These are phyloP conservation scores for Aspergillus indologenus DNA, from an alignment of 495 filamentous ascomycete genomes.

Conservation along the genomic window DNA sequence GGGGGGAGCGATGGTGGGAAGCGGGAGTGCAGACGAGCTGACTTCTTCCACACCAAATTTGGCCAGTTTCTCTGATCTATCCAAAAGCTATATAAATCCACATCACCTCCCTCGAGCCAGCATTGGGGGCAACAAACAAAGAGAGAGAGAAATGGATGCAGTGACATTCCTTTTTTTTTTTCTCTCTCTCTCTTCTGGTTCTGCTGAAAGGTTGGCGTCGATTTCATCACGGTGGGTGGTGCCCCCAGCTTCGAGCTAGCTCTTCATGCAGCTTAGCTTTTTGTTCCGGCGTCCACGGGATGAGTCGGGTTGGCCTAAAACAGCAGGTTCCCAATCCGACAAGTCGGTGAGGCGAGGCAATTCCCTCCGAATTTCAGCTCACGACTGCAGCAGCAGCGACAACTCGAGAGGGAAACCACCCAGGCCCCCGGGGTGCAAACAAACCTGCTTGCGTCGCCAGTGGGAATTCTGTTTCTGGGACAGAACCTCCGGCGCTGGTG, in stretches of 20 bases:
- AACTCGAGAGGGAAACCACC: not conserved
- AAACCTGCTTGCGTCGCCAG: slow-evolving; percentile 6
- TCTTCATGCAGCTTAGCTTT: not conserved
- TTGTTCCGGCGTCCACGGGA: not conserved
- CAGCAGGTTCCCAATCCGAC: slow-evolving; percentile 9
- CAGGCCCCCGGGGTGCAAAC: not conserved
- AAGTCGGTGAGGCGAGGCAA: slow-evolving; percentile 13
- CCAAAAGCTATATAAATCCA: slow-evolving; percentile 16
- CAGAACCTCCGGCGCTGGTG: slow-evolving; percentile 19
- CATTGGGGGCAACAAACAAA: not conserved
- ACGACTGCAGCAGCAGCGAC: not conserved
- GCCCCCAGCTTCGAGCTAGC: not conserved
- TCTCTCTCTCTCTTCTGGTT: not conserved
- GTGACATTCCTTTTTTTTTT: not conserved
- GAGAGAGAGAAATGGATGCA: not conserved
- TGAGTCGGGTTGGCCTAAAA: slow-evolving; percentile 9
- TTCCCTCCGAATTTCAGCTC: not conserved
- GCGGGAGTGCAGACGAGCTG: not conserved
- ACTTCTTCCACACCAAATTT: slow-evolving; percentile 4
- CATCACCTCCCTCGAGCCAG: slow-evolving; percentile 11
- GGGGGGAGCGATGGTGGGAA: not conserved
- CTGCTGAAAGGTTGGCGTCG: slow-evolving; percentile 4
- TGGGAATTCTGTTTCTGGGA: slow-evolving; percentile 5
- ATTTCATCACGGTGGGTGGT: slow-evolving; percentile 1
- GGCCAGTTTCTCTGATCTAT: slow-evolving; percentile 16